phyloP scores from a whole-genome alignment of 2,329 filamentous ascomycete genomes.

The Penicillium aurantiogriseum region DNA sequence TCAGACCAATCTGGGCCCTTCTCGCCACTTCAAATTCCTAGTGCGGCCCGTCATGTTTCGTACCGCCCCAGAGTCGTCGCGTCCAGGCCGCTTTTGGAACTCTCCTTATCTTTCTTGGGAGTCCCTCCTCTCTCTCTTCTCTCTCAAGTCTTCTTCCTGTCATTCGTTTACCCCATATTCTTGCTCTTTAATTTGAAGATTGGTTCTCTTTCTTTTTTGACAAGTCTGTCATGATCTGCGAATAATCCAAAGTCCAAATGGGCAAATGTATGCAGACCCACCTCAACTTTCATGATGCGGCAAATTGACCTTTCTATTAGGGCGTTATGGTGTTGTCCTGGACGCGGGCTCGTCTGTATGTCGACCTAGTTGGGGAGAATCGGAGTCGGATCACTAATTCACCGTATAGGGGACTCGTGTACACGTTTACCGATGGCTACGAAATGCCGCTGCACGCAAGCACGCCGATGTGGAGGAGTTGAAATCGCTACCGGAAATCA shows the following conservation, averaged over 20 bases:
- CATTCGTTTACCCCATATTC: conserved; percentile 8
- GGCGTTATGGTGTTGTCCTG: conserved; percentile 86
- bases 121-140: background rate
- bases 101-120: conserved; percentile 19
- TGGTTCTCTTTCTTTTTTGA: conserved; percentile 11
- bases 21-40: background rate
- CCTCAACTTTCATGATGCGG: background rate
- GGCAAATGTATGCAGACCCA: conserved; percentile 40
- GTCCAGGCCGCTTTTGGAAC: conserved; percentile 20
- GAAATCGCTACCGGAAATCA: conserved; percentile 71
- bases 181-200: conserved; percentile 9
- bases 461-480: conserved; percentile 60
- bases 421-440: conserved; percentile 92
- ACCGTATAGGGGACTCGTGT: conserved; percentile 72
- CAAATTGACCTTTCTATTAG: conserved; percentile 30
- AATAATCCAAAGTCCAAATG: conserved; percentile 36
- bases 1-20: background rate
- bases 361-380: conserved; percentile 8
- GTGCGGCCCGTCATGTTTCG: conserved; percentile 20
- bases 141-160: conserved; percentile 2
- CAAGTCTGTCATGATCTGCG: conserved; percentile 32
- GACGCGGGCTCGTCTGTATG: conserved; percentile 89
- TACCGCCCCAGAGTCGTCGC: conserved; percentile 20
- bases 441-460: conserved; percentile 65
- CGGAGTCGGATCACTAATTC: conserved; percentile 8